Percentiles rank a stretch among this genome's conserved stretches.
phyloP scores from a whole-genome alignment of 208 protist genomes.

The Acanthamoeba sp. region DNA sequence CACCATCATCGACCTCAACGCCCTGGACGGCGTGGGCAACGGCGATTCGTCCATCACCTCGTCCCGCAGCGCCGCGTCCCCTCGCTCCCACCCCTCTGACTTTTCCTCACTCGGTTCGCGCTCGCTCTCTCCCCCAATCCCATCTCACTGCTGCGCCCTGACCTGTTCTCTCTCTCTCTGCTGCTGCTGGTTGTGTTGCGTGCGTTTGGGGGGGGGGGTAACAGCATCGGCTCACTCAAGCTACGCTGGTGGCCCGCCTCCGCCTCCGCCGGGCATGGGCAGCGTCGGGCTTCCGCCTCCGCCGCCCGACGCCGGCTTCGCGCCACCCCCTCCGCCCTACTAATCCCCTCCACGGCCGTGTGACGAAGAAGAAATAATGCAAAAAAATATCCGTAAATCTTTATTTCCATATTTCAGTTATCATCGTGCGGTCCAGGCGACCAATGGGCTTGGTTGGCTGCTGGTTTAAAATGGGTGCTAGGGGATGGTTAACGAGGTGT shows the following conservation, averaged over 20 bases:
- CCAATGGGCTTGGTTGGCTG: too few relatives aligned
- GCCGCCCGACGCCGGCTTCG: constrained; percentile 7
- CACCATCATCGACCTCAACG: constrained; percentile 68
- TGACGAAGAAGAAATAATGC: too few relatives aligned
- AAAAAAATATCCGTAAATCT: too few relatives aligned
- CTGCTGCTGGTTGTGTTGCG: neutral
- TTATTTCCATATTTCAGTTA: too few relatives aligned
- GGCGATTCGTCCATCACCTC: constrained; percentile 9
- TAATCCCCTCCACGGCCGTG: neutral
- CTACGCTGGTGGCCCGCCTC: constrained; percentile 1
- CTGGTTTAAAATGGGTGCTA: too few relatives aligned
- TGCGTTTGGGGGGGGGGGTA: neutral
- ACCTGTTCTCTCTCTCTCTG: neutral
- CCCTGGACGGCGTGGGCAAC: constrained; percentile 49
- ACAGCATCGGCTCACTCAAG: neutral
- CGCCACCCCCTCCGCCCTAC: neutral
- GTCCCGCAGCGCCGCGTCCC: neutral
- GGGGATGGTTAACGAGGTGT: too few relatives aligned
- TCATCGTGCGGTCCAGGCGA: too few relatives aligned
- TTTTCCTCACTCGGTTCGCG: neutral
- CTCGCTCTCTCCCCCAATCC: neutral
- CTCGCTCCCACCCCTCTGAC: neutral
- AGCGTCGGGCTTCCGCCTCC: neutral
- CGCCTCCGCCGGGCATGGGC: neutral
- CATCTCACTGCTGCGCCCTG: neutral